A percentile compares a stretch with the other conserved stretches of the same genome.
Conservation (phyloP, 495 filamentous ascomycete species). For the Penicillium bovifimosum region DNA sequence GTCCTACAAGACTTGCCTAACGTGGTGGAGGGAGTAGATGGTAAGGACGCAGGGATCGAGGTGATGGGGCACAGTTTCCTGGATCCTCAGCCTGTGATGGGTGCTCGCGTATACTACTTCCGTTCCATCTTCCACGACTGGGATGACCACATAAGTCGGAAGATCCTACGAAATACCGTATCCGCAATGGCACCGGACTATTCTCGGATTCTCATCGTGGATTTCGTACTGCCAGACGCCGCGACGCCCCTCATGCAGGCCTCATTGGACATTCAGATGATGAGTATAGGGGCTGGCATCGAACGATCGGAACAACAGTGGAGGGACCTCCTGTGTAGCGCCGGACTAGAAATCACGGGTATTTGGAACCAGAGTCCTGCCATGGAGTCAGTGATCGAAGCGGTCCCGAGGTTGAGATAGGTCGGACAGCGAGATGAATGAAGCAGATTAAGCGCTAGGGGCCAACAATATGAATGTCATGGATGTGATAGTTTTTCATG, state of each 20-base stretch:
- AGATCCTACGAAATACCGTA: constrained; percentile 33
- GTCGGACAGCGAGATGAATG: not conserved
- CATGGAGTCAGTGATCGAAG: constrained; percentile 38
- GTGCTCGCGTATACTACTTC: constrained; percentile 38
- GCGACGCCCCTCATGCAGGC: constrained; percentile 29
- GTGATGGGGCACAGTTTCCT: constrained; percentile 34
- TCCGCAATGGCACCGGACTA: constrained; percentile 32
- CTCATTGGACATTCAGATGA: constrained; percentile 42
- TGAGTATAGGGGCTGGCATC: constrained; percentile 38
- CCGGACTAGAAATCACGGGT: constrained; percentile 29
- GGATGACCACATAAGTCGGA: constrained; percentile 35
- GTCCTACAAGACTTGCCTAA: constrained; percentile 33
- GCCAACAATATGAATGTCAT: not conserved
- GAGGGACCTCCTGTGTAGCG: constrained; percentile 27
- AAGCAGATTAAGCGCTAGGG: not conserved
- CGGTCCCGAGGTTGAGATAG: constrained; percentile 10
- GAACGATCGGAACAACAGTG: constrained; percentile 38
- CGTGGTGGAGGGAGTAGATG: constrained; percentile 18
- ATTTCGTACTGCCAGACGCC: constrained; percentile 36
- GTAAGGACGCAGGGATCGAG: constrained; percentile 17
- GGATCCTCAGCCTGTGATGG: constrained; percentile 31
- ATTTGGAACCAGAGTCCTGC: constrained; percentile 31
- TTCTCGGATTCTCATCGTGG: constrained; percentile 36
- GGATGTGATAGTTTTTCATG: no score
- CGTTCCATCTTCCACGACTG: constrained; percentile 45